These are phyloP conservation scores for Axilococcus clingmanii DNA, from an alignment of 139 green algal genomes.

Conservation along the genomic window DNA sequence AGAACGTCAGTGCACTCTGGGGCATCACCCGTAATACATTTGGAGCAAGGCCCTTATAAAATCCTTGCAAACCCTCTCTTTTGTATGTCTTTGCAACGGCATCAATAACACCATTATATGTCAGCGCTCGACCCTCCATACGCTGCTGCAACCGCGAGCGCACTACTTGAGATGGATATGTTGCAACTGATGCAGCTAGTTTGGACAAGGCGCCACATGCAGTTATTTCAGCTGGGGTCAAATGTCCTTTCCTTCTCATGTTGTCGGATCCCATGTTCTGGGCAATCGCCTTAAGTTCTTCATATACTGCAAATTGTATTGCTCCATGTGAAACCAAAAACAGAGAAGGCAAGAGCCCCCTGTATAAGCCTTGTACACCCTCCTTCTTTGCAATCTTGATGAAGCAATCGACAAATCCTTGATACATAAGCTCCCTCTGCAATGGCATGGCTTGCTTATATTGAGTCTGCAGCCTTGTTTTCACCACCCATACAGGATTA, in stretches of 20 bases:
- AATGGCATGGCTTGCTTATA: slow-evolving; percentile 1
- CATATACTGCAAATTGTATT: slow-evolving; percentile 94
- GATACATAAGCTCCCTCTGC: slow-evolving; percentile 31
- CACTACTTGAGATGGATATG: slow-evolving; percentile 82
- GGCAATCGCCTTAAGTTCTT: slow-evolving; percentile 73
- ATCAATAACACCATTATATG: slow-evolving; percentile 45
- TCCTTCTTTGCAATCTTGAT: slow-evolving; percentile 58
- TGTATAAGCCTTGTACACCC: slow-evolving; percentile 78
- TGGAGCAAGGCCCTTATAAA: slow-evolving; percentile 69
- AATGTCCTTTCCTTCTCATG: neutral
- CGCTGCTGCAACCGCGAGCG: slow-evolving; percentile 81
- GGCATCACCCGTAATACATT: slow-evolving; percentile 69
- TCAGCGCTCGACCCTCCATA: slow-evolving; percentile 39
- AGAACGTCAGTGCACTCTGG: slow-evolving; percentile 58
- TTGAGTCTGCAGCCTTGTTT: slow-evolving; percentile 87
- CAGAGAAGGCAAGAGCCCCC: slow-evolving; percentile 73
- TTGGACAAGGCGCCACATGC: slow-evolving; percentile 77
- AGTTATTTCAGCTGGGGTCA: slow-evolving; percentile 12
- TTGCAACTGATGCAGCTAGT: slow-evolving; percentile 68
- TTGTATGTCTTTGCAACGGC: slow-evolving; percentile 29
- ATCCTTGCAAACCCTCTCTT: slow-evolving; percentile 45
- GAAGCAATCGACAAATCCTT: slow-evolving; percentile 61
- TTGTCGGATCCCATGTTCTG: slow-evolving; percentile 1
- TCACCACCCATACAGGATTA: slow-evolving; percentile 92
- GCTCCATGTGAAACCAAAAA: slow-evolving; percentile 85